Evolutionary conservation across 805 yeast species (phyloP).

Genomic region (Ogataea methylovora): DNA sequence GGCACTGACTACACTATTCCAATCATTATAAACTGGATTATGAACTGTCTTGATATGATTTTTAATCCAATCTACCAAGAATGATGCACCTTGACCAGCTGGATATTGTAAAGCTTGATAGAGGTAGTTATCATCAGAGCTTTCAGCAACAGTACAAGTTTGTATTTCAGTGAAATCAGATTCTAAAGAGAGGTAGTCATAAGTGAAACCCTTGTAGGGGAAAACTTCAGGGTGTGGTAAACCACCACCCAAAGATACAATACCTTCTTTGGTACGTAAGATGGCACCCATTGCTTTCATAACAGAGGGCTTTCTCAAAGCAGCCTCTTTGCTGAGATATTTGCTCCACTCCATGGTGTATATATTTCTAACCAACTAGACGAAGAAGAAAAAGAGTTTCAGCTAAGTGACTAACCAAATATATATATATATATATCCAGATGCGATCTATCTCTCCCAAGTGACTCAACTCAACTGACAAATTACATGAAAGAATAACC

Average conservation of each 20-base stretch:
- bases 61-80: constrained; percentile 31
- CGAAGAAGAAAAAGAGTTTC: no score
- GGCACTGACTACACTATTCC: constrained; percentile 64
- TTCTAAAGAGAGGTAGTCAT: constrained; percentile 29
- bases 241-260: constrained; percentile 50
- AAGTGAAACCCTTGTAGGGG: constrained; percentile 31
- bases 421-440: no score
- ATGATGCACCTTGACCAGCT: constrained; percentile 38
- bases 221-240: constrained; percentile 46
- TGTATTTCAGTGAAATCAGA: constrained; percentile 35
- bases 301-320: constrained; percentile 19
- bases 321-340: constrained; percentile 20
- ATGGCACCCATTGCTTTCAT: constrained; percentile 16
- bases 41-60: constrained; percentile 37
- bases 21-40: constrained; percentile 42
- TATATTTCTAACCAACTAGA: no score
- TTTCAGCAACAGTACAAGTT: constrained; percentile 21
- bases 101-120: constrained; percentile 47
- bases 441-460: no score
- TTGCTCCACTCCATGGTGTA: constrained; percentile 21
- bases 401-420: no score
- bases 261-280: constrained; percentile 13
- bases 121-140: constrained; percentile 19
- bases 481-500: no score
- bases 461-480: no score